A percentile compares a stretch with the other conserved stretches of the same genome.
Evolutionary conservation across 78 protist genomes (phyloP).

Genomic region (Polysphondylium violaceum): DNA sequence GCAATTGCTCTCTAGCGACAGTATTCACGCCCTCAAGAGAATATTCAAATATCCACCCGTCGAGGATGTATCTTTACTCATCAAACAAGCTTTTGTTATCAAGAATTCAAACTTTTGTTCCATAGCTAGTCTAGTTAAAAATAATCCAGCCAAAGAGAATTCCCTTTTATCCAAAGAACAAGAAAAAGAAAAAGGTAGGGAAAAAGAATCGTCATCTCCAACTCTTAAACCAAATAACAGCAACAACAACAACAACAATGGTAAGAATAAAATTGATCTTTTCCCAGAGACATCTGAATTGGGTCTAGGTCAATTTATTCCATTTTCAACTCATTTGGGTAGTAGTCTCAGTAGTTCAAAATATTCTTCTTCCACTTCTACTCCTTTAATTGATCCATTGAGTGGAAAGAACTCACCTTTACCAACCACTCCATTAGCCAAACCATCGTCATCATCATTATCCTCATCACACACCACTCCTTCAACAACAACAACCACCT

Average conservation of each 20-base stretch:
- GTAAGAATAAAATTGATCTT: not conserved
- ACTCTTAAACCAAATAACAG: not conserved
- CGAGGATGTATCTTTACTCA: constrained; percentile 75
- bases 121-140: constrained; percentile 12
- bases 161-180: not conserved
- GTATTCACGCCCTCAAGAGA: constrained; percentile 73
- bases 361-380: not conserved
- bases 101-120: constrained; percentile 18
- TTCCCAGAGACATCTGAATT: constrained; percentile 9
- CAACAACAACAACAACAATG: not conserved
- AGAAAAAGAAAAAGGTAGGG: not conserved
- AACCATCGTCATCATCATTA: not conserved
- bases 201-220: not conserved
- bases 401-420: constrained; percentile 3
- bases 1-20: constrained; percentile 49
- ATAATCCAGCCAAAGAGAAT: not conserved
- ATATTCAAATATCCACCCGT: constrained; percentile 90
- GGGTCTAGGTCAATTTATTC: not conserved
- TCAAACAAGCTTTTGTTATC: constrained; percentile 54
- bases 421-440: not conserved
- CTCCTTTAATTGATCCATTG: constrained; percentile 3
- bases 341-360: too few species aligned
- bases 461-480: not conserved
- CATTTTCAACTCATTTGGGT: constrained; percentile 34
- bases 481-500: not conserved